Conservation (phyloP, 2,329 filamentous ascomycete species). For the Trichoderma semiorbis region DNA sequence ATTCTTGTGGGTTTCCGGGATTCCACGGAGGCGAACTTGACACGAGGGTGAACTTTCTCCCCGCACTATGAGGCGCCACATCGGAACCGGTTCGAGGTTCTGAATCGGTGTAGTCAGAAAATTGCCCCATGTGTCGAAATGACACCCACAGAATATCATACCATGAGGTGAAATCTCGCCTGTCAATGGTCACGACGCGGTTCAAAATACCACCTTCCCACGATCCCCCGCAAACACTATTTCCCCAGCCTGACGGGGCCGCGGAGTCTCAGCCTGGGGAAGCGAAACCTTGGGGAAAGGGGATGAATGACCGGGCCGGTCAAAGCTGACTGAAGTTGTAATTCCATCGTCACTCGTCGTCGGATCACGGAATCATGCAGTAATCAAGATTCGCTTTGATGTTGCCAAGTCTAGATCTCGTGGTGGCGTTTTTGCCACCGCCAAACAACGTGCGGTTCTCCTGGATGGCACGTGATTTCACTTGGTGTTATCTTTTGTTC, state of each 20-base stretch:
- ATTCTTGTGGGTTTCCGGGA: not conserved
- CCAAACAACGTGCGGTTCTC: not conserved
- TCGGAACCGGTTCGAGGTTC: conserved; percentile 5
- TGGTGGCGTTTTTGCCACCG: conserved; percentile 5
- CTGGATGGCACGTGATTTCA: not conserved
- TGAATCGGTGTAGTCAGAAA: not conserved
- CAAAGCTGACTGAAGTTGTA: not conserved
- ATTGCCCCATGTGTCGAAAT: not conserved
- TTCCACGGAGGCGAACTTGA: not conserved
- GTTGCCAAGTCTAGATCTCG: not conserved
- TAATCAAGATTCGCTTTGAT: not conserved
- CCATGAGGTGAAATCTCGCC: not conserved
- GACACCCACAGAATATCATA: not conserved
- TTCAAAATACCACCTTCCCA: not conserved
- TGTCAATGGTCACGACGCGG: not conserved
- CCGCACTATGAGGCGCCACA: conserved; percentile 7
- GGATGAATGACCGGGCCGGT: not conserved
- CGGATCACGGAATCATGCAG: not conserved
- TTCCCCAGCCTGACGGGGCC: conserved; percentile 3
- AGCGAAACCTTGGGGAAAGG: not conserved
- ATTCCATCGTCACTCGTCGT: not conserved
- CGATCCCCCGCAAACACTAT: conserved; percentile 7
- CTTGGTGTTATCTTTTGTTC: not conserved
- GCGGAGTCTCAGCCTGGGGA: not conserved
- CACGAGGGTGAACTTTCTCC: not conserved